These are phyloP conservation scores for Luffa acutangula DNA, from an alignment of 306 rosid genomes.

Conservation along the genomic window DNA sequence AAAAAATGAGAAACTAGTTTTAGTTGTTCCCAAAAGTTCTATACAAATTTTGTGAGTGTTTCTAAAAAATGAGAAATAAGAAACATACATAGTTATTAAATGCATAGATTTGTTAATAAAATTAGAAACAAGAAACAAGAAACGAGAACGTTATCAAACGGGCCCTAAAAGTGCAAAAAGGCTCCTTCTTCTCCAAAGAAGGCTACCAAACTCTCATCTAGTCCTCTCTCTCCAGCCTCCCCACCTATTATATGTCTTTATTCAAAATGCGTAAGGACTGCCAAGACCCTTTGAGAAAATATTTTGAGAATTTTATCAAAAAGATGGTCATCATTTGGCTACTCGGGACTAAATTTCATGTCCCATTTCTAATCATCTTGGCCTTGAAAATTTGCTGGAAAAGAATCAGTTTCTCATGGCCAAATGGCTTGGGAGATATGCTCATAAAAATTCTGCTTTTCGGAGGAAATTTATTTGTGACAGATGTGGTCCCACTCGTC, in stretches of 20 bases:
- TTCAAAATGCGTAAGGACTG: neutral
- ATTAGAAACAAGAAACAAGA: too few species aligned
- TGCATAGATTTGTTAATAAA: too few species aligned
- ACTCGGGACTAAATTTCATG: neutral
- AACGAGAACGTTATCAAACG: too few species aligned
- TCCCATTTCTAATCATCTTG: neutral
- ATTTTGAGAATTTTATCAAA: too few species aligned
- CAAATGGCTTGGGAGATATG: neutral
- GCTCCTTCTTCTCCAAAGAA: neutral
- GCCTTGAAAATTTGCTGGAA: neutral
- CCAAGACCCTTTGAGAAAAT: neutral
- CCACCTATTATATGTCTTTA: neutral
- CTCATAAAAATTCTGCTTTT: neutral
- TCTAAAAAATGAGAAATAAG: too few species aligned
- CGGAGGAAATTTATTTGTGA: neutral
- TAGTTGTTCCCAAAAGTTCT: too few species aligned
- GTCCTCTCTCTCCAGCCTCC: too few species aligned
- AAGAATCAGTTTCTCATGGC: neutral
- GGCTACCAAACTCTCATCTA: neutral
- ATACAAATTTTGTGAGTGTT: too few species aligned
- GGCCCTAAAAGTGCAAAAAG: neutral
- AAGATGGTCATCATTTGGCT: neutral
- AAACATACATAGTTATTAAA: too few species aligned
- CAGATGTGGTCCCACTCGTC: neutral
- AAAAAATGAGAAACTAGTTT: too few species aligned